Conservation (phyloP, 148 eudicot species). For the Silene uniflora region DNA sequence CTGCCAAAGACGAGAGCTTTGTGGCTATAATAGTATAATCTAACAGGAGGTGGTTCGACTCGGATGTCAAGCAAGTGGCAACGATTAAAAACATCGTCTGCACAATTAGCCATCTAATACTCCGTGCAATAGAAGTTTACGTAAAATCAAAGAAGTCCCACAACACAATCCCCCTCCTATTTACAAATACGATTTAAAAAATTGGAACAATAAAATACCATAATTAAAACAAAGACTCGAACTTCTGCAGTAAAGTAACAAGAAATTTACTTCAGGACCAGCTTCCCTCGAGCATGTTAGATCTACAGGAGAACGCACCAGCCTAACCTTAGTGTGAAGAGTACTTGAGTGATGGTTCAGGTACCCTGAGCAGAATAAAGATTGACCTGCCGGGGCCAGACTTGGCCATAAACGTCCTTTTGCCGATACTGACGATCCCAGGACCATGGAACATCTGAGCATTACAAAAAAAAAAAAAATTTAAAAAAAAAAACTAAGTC, state of each 20-base stretch:
- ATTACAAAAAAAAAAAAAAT: background rate
- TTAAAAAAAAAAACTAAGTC: background rate
- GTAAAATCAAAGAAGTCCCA: background rate
- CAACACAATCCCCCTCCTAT: background rate
- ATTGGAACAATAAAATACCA: background rate
- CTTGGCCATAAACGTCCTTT: slow-evolving; percentile 83
- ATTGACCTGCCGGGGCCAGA: slow-evolving; percentile 71
- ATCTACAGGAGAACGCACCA: no score
- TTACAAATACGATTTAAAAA: background rate
- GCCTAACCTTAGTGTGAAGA: background rate
- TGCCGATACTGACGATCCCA: slow-evolving; percentile 78
- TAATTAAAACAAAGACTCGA: background rate
- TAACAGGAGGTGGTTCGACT: no score
- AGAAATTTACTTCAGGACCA: background rate
- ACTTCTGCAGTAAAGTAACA: background rate
- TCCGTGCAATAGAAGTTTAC: no score
- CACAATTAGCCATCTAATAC: no score
- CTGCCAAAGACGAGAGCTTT: no score
- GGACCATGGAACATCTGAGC: slow-evolving; percentile 88
- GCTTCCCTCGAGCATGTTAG: background rate
- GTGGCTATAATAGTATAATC: no score
- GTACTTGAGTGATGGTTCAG: slow-evolving; percentile 13
- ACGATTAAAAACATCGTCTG: no score
- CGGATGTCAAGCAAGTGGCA: no score
- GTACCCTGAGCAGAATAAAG: slow-evolving; percentile 43